Evolutionary conservation across 345 rosid species (phyloP).

Genomic region (Hibiscus syriacus): DNA sequence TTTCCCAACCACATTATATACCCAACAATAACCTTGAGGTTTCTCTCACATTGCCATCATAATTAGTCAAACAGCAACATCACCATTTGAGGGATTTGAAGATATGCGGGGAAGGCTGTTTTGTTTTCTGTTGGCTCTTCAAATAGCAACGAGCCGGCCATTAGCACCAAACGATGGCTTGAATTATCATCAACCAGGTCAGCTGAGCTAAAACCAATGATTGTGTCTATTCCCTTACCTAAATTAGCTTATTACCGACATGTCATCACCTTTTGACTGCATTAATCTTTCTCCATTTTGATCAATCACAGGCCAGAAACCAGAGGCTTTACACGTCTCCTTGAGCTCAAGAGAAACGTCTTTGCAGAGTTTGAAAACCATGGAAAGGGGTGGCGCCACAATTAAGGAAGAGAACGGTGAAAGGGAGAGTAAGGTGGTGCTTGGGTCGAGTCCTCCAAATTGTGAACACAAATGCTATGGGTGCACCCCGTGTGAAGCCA

Average conservation of each 20-base stretch:
- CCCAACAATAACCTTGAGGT: neutral
- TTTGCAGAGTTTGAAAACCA: constrained; percentile 4
- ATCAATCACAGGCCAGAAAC: neutral
- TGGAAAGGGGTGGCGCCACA: neutral
- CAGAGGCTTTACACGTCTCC: neutral
- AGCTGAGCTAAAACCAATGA: neutral
- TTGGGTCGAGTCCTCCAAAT: constrained; percentile 79
- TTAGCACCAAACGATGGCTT: constrained; percentile 32
- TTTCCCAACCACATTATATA: constrained; percentile 7
- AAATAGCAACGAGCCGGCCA: constrained; percentile 40
- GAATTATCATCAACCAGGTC: constrained; percentile 37
- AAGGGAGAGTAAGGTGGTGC: constrained; percentile 22
- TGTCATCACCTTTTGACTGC: neutral
- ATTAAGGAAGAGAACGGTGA: too few relatives aligned
- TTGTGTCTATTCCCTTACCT: neutral
- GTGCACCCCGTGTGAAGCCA: constrained; percentile 71
- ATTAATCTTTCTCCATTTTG: too few relatives aligned
- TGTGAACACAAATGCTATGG: constrained; percentile 71
- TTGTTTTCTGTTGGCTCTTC: constrained; percentile 32
- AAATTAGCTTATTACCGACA: neutral
- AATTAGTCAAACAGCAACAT: constrained; percentile 13
- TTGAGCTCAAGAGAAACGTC: constrained; percentile 1
- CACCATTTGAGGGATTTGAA: constrained; percentile 24
- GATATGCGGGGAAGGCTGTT: constrained; percentile 29
- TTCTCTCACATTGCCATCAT: constrained; percentile 13